Base-by-base conservation (phyloP, 129 eudicot genomes). In the Artemisia argyi region DNA sequence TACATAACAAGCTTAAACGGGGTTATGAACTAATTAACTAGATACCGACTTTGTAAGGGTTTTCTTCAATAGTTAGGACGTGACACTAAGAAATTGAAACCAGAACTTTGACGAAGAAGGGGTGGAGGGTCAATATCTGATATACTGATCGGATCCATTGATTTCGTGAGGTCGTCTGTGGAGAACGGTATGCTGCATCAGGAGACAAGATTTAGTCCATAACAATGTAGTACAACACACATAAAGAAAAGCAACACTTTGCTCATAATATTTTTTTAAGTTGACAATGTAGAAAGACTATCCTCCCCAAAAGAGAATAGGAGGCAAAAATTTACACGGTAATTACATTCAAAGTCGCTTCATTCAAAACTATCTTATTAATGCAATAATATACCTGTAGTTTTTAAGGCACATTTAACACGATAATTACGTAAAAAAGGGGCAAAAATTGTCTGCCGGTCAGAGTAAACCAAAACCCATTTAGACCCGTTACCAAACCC, bases 41-140 rank as follows among this genome's bases (percentile, higher is more conserved):
- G 18, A 73, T 61, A 49, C 5, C 20, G 44, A 73, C 52, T 61
- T 61, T 61, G 51, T 42, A 61, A 73, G 56, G 49, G 35, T 61
- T 5, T 61, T 17, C 52, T 66, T 71, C 52, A 72, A 67, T 75
- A 83, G 50, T 75, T 80, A 3, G 76, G 73, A 63, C 83, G 84
- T 5, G 65, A 15, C 8, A 62, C 65, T 88, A 86, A 70, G 80
- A 85, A 85, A 80, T 92, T 72, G 80, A 90, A 94, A 66, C 89
- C 90, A 7, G 96, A 74, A 61, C 83, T 90, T 76, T 64, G 28
- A 64, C 91, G 89, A 69, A 94, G 85, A 75, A 88, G 88, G 64
- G 96, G 93, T 5, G 99, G 99, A 61, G 96, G 98, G 54, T 90
- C 97, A 50, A 94, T 84, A 78, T 94, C 96, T 17, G 89, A 79